Percentiles rank a stretch among this genome's conserved stretches.
These are phyloP conservation scores for Fusarium graminum DNA, from an alignment of 2,329 filamentous ascomycete genomes.

Conservation along the genomic window DNA sequence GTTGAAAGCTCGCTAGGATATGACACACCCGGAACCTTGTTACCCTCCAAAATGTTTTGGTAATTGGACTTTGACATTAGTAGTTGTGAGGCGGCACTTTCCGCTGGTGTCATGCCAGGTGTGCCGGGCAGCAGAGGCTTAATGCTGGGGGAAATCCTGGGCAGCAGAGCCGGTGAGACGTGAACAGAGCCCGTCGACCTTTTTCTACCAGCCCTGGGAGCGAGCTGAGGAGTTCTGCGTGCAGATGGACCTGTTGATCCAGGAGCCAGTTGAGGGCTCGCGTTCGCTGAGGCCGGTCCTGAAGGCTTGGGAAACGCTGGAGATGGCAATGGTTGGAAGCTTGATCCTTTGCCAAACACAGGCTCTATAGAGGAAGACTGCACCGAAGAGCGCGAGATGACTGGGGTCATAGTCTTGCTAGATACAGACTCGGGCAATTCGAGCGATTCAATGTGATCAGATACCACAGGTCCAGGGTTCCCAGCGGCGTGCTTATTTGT, in stretches of 20 bases:
- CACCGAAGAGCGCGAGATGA: slow-evolving; percentile 60
- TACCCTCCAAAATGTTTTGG: slow-evolving; percentile 95
- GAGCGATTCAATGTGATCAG: slow-evolving; percentile 69
- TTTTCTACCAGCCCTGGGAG: slow-evolving; percentile 74
- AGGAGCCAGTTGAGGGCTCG: slow-evolving; percentile 73
- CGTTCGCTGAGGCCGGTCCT: slow-evolving; percentile 66
- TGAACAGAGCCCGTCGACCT: slow-evolving; percentile 79
- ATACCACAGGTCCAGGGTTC: slow-evolving; percentile 58
- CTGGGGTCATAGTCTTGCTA: slow-evolving; percentile 47
- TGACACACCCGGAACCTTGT: slow-evolving; percentile 86
- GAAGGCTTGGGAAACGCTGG: slow-evolving; percentile 59
- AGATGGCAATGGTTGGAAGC: slow-evolving; percentile 63
- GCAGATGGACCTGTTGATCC: slow-evolving; percentile 61
- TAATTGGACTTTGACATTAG: slow-evolving; percentile 97
- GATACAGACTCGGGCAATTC: slow-evolving; percentile 79
- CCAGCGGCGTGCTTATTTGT: slow-evolving; percentile 60
- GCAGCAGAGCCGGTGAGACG: slow-evolving; percentile 87
- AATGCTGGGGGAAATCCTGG: slow-evolving; percentile 93
- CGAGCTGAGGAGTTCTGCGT: slow-evolving; percentile 68
- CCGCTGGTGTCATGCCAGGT: slow-evolving; percentile 63
- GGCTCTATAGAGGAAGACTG: slow-evolving; percentile 56
- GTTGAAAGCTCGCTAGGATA: slow-evolving; percentile 93
- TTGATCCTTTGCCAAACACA: slow-evolving; percentile 63
- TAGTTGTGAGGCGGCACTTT: slow-evolving; percentile 76
- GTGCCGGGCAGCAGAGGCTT: slow-evolving; percentile 84